Evolutionary conservation across 2,329 filamentous ascomycete genomes (phyloP).

Genomic region (Pseudogymnoascus sp.): DNA sequence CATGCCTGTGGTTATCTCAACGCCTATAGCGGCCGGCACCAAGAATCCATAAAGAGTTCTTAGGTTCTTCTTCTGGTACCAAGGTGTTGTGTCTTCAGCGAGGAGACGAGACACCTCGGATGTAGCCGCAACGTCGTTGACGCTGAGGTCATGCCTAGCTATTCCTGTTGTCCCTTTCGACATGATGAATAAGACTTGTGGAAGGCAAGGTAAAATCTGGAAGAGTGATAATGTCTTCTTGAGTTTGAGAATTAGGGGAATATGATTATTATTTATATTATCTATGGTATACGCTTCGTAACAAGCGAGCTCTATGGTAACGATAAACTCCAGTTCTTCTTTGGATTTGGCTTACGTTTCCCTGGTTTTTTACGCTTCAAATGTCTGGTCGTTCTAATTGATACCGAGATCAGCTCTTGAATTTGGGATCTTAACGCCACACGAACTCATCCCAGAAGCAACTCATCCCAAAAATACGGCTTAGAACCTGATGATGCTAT

Average conservation of each 20-base stretch:
- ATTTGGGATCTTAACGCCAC: not conserved
- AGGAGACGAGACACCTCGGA: not conserved
- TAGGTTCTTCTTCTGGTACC: conserved; percentile 20
- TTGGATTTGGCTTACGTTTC: not conserved
- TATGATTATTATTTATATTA: not conserved
- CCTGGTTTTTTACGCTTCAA: not conserved
- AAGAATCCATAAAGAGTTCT: conserved; percentile 15
- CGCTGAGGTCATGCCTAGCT: not conserved
- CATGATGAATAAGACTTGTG: not conserved
- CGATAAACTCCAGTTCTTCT: not conserved
- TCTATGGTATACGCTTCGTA: not conserved
- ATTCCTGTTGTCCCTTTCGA: not conserved
- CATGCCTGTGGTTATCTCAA: conserved; percentile 15
- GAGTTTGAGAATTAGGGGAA: not conserved
- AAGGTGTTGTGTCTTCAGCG: conserved; percentile 14
- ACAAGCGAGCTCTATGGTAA: not conserved
- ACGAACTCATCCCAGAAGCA: not conserved
- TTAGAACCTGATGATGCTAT: not conserved
- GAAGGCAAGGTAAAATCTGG: not conserved
- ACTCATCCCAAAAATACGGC: not conserved
- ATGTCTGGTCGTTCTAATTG: not conserved
- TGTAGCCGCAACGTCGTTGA: not conserved
- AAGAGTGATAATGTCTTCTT: not conserved
- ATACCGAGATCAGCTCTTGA: not conserved
- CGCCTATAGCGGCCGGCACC: conserved; percentile 14